These are phyloP conservation scores for Penicillium ochrochloron DNA, from an alignment of 495 filamentous ascomycete genomes.

Conservation along the genomic window DNA sequence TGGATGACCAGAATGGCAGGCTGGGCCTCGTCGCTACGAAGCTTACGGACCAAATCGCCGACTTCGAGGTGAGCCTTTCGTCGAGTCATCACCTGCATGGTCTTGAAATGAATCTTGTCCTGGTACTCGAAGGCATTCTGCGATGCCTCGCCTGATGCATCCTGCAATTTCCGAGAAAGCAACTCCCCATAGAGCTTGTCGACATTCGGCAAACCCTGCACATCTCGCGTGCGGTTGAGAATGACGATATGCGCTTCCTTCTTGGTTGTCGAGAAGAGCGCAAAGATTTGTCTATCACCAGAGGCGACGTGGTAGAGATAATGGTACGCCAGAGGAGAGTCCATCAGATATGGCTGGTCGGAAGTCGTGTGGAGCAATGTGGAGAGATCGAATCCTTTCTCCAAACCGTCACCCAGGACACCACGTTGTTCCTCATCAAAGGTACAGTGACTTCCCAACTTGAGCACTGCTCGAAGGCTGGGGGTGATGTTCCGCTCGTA, in stretches of 20 bases:
- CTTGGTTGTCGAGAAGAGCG: conserved; percentile 82
- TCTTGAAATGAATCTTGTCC: conserved; percentile 83
- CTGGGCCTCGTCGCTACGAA: conserved; percentile 78
- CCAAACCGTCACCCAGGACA: conserved; percentile 89
- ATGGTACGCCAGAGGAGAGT: conserved; percentile 73
- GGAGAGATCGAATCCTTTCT: conserved; percentile 89
- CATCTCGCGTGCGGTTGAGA: conserved; percentile 75
- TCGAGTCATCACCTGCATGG: conserved; percentile 82
- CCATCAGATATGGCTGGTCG: conserved; percentile 71
- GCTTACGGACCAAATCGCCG: conserved; percentile 81
- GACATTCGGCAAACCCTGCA: conserved; percentile 85
- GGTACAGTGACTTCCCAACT: conserved; percentile 91
- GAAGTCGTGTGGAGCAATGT: conserved; percentile 68
- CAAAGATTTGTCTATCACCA: conserved; percentile 91
- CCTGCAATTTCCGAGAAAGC: conserved; percentile 64
- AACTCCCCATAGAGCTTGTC: conserved; percentile 88
- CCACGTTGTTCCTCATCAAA: conserved; percentile 91
- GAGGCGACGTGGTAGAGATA: conserved; percentile 91
- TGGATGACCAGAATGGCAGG: conserved; percentile 87
- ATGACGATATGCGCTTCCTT: conserved; percentile 84
- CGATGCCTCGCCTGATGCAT: conserved; percentile 68
- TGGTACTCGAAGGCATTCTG: conserved; percentile 85
- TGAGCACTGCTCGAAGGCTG: conserved; percentile 79
- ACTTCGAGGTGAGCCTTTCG: conserved; percentile 88
- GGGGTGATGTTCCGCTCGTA: conserved; percentile 93